Evolutionary conservation across 108 stramenopile genomes (phyloP).

Genomic region (Cyclotella atomus): DNA sequence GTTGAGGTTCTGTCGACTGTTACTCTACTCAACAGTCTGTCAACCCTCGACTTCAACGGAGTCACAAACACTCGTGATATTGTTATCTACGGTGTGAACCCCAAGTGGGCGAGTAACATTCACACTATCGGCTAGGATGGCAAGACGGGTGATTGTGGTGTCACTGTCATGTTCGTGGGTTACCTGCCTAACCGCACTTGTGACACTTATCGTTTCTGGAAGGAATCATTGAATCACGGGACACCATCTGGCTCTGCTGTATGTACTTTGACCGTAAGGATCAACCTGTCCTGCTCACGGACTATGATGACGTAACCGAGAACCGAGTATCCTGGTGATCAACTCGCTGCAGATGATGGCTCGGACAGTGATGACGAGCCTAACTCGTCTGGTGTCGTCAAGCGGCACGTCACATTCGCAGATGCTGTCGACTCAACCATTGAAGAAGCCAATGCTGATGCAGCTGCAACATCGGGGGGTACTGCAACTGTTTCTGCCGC

Average conservation of each 20-base stretch:
- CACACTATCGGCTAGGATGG: conserved; percentile 18
- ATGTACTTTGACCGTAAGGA: conserved; percentile 13
- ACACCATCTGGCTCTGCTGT: conserved; percentile 20
- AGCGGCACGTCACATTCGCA: background rate
- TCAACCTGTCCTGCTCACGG: too few species aligned
- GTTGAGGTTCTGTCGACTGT: background rate
- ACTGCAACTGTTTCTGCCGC: too few species aligned
- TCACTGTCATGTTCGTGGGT: conserved; percentile 33
- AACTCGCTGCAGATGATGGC: background rate
- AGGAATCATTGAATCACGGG: background rate
- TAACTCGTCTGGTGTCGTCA: too few species aligned
- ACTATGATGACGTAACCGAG: background rate
- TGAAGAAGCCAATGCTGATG: too few species aligned
- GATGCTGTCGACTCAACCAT: too few species aligned
- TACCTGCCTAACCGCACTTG: conserved; percentile 6
- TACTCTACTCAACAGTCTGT: background rate
- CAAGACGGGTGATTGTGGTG: conserved; percentile 20
- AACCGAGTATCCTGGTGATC: background rate
- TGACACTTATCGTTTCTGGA: conserved; percentile 9
- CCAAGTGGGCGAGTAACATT: background rate
- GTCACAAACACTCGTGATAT: background rate
- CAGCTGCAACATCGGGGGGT: too few species aligned
- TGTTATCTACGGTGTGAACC: background rate
- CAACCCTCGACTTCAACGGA: background rate
- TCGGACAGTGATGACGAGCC: background rate